Evolutionary conservation across 176 grass and related monocot species (phyloP), one percentile per base, ranked within the genome.

Genomic region (Saccharum officinarum): DNA sequence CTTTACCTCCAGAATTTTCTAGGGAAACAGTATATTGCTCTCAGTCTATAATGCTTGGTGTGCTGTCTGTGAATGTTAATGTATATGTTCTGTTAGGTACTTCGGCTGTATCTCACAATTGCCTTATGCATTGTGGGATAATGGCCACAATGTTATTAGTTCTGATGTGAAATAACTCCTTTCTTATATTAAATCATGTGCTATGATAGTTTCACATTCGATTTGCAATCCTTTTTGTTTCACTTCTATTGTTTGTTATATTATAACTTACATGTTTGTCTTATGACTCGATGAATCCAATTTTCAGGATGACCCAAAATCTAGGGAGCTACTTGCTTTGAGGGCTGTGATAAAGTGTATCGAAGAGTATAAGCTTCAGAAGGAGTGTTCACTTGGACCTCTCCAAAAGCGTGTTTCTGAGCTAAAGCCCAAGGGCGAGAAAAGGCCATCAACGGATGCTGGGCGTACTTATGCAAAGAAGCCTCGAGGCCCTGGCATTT

Each of bases 381-480:
- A 28, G 28, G 28, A 28, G 28, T 28, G 1, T 28, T 28, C 28
- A 28, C 28, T 28, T 28, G 28, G 28, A 28, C 28, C 28, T 28
- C 28, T 28, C 28, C 1, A 92, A 57, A 28, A 28, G 28, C 28
- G 28, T 28, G 28, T 28, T 28, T 28, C 28, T 55, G 88, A 28
- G 28, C 28, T 28, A 28, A 28, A 28, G 28, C 28, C 28, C 28
- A 28, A 28, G 28, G 28, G 28, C 1, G 28, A 28, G 28, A 28
- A 28, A 81, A 92, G 88, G 82, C 66, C 76, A 69, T 62, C 67
- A 5, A 74, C n/a, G 31, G 86, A 89, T 11, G 15, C 82, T 63
- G 67, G 71, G 2, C 91, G 88, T 18, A 25, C 39, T n/a, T 84
- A 86, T 45, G 36, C 78, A 2, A 90, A 89, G 63, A 97, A 84